Percentiles rank a stretch among this genome's conserved stretches.
Conservation (phyloP, 768 basidiomycete species). For the Russula ochroleuca region DNA sequence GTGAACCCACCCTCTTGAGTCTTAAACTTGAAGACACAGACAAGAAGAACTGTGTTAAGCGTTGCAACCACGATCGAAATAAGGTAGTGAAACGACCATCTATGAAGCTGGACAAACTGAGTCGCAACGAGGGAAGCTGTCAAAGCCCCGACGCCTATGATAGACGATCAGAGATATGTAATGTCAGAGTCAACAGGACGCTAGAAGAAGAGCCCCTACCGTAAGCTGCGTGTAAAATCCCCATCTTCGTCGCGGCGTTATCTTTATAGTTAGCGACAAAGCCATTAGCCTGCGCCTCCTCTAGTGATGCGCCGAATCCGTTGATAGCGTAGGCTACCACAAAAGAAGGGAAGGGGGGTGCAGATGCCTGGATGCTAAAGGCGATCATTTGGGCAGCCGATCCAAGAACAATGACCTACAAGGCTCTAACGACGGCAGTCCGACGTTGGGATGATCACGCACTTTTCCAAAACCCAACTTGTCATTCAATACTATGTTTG, state of each 20-base stretch:
- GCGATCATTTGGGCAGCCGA: constrained; percentile 50
- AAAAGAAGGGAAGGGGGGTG: constrained; percentile 62
- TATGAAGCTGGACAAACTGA: constrained; percentile 60
- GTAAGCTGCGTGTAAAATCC: constrained; percentile 61
- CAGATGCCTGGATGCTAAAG: constrained; percentile 50
- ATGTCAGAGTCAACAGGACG: not conserved
- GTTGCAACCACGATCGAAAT: constrained; percentile 63
- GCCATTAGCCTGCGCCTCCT: constrained; percentile 70
- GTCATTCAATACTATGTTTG: constrained; percentile 47
- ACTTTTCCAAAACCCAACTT: constrained; percentile 49
- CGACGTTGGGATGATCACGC: not conserved
- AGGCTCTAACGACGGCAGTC: not conserved
- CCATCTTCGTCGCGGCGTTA: constrained; percentile 63
- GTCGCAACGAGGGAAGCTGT: constrained; percentile 73
- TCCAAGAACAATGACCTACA: constrained; percentile 43
- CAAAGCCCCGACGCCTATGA: constrained; percentile 59
- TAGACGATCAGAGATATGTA: not conserved
- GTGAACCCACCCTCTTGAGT: constrained; percentile 56
- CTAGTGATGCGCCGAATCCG: constrained; percentile 49
- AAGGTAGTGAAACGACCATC: constrained; percentile 80
- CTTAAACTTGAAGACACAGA: constrained; percentile 61
- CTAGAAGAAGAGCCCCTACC: constrained; percentile 37
- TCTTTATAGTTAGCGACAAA: constrained; percentile 57
- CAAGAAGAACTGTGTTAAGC: constrained; percentile 49
- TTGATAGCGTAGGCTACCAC: constrained; percentile 45